Evolutionary conservation across 1,139 yeast genomes (phyloP), one percentile per base, ranked within the genome.

Genomic region (Zygosaccharomyces pseudobailii): DNA sequence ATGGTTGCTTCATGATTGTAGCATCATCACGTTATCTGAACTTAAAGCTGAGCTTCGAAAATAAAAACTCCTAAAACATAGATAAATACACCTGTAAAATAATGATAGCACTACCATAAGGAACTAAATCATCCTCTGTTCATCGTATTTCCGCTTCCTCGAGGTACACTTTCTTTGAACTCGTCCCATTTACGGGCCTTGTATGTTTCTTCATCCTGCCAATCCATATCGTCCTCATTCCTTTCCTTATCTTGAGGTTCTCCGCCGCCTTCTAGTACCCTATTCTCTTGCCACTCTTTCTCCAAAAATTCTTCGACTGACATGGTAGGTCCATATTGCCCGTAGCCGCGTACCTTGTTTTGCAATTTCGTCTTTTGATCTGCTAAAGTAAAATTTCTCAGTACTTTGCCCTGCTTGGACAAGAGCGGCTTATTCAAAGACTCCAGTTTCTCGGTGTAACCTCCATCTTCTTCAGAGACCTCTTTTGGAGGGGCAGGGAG

Each of bases 271-370:
- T 80, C 78, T 44, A 77, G 72, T 77, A 85, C 84, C 47, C 90
- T 89, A 2, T 97, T 97, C 58, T 86, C 81, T 13, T 82, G 82
- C 56, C 86, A 72, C 63, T 92, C 98, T 58, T 87, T 82, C 46
- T 89, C 95, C 45, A 92, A 72, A 54, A 86, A 84, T 58, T 92
- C 97, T 55, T 92, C 98, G 0, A 94, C 92, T 0, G 96, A 74
- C 95, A 94, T 88, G 0, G 97, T 87, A 1, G 99, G 99, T 34
- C 92, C 72, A 32, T 78, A 82, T 66, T 92, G 97, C 0, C 97
- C 98, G 1, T 95, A 87, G 1, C 97, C 97, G 61, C 79, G 82
- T 0, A 90, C 96, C 56, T 82, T 79, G 24, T 73, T 70, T 48
- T 75, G 73, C 21, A 87, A 58, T 39, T 82, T 78, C 23, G 81